Conservation (phyloP, 441 rosid genomes). For the Eruca vesicaria region DNA sequence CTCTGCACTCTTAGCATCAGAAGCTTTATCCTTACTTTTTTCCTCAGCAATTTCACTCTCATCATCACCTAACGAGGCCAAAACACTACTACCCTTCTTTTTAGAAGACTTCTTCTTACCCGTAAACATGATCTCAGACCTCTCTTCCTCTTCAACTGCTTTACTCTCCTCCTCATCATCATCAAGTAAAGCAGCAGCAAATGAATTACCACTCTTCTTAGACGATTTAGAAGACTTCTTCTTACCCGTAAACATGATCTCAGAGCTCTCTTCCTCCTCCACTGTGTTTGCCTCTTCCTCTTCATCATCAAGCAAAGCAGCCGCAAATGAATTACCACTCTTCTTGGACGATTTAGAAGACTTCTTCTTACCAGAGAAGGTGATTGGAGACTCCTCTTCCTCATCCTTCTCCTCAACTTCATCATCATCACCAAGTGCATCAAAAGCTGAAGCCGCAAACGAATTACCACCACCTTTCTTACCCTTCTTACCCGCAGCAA, state of each 20-base stretch:
- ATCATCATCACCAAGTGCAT: slow-evolving; percentile 52
- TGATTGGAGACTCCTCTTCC: slow-evolving; percentile 46
- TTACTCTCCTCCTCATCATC: slow-evolving; percentile 46
- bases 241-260: slow-evolving; percentile 58
- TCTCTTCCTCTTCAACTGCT: slow-evolving; percentile 45
- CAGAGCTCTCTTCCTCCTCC: slow-evolving; percentile 45
- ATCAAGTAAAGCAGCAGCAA: slow-evolving; percentile 52
- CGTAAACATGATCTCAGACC: slow-evolving; percentile 39
- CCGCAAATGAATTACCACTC: slow-evolving; percentile 45
- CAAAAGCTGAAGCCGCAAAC: slow-evolving; percentile 54
- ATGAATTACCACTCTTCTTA: slow-evolving; percentile 50
- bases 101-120: slow-evolving; percentile 85
- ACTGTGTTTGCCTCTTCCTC: slow-evolving; percentile 34
- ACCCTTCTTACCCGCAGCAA: slow-evolving; percentile 53
- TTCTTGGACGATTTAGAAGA: slow-evolving; percentile 67
- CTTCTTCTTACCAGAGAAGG: slow-evolving; percentile 75
- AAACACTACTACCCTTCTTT: slow-evolving; percentile 51
- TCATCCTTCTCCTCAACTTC: slow-evolving; percentile 39
- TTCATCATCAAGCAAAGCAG: slow-evolving; percentile 55
- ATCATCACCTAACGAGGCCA: slow-evolving; percentile 40
- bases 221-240: slow-evolving; percentile 72
- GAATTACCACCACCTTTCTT: slow-evolving; percentile 40
- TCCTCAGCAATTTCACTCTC: slow-evolving; percentile 40
- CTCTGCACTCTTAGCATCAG: slow-evolving; percentile 45
- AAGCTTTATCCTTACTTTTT: slow-evolving; percentile 17